These are phyloP conservation scores for Eimeria acervulina DNA, from an alignment of 169 alveolate genomes.

Conservation along the genomic window DNA sequence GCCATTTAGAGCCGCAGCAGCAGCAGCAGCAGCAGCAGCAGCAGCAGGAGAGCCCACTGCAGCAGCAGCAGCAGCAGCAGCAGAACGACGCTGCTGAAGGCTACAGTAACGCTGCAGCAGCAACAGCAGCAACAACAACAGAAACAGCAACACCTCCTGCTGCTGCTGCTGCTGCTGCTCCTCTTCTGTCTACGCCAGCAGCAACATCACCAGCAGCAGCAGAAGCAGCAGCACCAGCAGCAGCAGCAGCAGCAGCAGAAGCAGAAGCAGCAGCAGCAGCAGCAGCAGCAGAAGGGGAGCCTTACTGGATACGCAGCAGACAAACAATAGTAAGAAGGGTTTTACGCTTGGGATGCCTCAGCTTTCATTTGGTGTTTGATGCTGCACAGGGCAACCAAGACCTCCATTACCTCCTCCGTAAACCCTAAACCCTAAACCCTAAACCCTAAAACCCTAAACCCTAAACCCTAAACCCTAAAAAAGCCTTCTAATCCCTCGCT, in stretches of 20 bases:
- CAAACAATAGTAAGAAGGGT: constrained; percentile 29
- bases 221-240: not conserved
- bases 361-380: constrained; percentile 71
- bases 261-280: constrained; percentile 64
- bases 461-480: not conserved
- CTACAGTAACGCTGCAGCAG: not conserved
- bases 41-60: constrained; percentile 47
- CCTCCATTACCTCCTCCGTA: constrained; percentile 54
- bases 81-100: not conserved
- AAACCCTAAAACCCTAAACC: constrained; percentile 21
- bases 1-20: constrained; percentile 37
- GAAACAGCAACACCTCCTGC: not conserved
- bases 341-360: constrained; percentile 59
- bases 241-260: constrained; percentile 21
- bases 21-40: constrained; percentile 68
- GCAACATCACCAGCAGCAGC: not conserved
- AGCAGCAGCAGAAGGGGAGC: constrained; percentile 39
- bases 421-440: constrained; percentile 75
- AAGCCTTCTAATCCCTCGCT: not conserved
- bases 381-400: constrained; percentile 73
- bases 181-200: not conserved
- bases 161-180: constrained; percentile 39
- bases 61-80: constrained; percentile 49
- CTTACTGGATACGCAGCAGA: constrained; percentile 10
- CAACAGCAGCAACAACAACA: constrained; percentile 34